Percentiles rank a stretch among this genome's conserved stretches.
phyloP scores from a whole-genome alignment of 176 grass and related monocot species.

The Aegilops sharonensis region DNA sequence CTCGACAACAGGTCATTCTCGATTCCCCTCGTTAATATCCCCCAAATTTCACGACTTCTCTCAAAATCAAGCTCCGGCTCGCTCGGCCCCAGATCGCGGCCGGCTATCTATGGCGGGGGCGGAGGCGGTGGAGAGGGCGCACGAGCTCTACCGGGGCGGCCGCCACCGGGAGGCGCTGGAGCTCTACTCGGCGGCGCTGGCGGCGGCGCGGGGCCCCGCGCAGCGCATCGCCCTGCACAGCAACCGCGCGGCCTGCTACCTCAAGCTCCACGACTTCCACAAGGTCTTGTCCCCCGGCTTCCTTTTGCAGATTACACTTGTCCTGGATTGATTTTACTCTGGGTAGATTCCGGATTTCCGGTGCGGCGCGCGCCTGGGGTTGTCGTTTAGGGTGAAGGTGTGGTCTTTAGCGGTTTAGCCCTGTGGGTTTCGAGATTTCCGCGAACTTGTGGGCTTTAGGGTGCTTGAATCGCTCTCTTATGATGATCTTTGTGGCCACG shows the following conservation, averaged over 20 bases:
- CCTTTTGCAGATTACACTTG: background rate
- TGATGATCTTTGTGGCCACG: background rate
- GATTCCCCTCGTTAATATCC: background rate
- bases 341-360: too few species aligned
- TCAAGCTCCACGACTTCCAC: constrained; percentile 88
- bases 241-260: constrained; percentile 95
- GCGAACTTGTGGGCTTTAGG: background rate
- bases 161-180: constrained; percentile 77
- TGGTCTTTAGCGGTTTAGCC: background rate
- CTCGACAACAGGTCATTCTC: background rate
- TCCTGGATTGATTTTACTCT: constrained; percentile 7
- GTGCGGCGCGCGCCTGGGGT: background rate
- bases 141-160: constrained; percentile 84
- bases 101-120: constrained; percentile 1
- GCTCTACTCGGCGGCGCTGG: constrained; percentile 84
- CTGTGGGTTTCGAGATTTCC: background rate
- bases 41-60: background rate
- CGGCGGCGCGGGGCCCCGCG: constrained; percentile 56
- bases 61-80: background rate
- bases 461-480: background rate
- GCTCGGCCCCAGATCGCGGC: background rate
- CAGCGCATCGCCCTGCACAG: constrained; percentile 97
- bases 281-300: constrained; percentile 34
- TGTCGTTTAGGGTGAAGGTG: background rate
- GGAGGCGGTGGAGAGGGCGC: constrained; percentile 69